A percentile compares a stretch with the other conserved stretches of the same genome.
These are phyloP conservation scores for Ophiocordyceps sinensis DNA, from an alignment of 2,329 filamentous ascomycete species.

Conservation along the genomic window DNA sequence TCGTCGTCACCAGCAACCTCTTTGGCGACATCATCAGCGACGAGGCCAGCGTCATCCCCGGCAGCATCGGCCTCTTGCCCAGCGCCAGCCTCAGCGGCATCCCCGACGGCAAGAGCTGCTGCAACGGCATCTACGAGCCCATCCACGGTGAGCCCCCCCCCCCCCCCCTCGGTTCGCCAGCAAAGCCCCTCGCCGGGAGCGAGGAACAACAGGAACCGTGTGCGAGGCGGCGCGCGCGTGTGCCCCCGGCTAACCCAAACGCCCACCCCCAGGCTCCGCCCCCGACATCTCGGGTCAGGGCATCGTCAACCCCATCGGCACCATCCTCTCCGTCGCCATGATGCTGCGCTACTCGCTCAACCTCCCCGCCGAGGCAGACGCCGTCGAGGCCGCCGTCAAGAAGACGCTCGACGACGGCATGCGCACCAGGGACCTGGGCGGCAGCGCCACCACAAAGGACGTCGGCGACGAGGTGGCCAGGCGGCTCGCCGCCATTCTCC, in stretches of 20 bases:
- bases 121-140: conserved; percentile 94
- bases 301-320: conserved; percentile 73
- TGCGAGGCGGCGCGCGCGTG: neutral
- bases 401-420: conserved; percentile 66
- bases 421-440: conserved; percentile 74
- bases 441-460: conserved; percentile 54
- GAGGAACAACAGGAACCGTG: neutral
- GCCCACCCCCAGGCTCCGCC: conserved; percentile 48
- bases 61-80: conserved; percentile 74
- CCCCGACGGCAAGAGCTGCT: conserved; percentile 69
- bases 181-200: neutral
- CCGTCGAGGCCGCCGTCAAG: conserved; percentile 69
- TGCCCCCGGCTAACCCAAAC: no score
- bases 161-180: neutral
- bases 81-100: conserved; percentile 77
- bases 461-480: conserved; percentile 62
- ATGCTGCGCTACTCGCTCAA: conserved; percentile 88
- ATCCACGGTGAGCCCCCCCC: conserved; percentile 59
- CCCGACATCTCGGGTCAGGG: conserved; percentile 88
- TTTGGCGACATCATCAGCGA: conserved; percentile 95
- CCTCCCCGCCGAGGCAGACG: conserved; percentile 60
- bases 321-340: conserved; percentile 86
- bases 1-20: conserved; percentile 84
- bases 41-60: conserved; percentile 88
- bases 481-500: conserved; percentile 57